Evolutionary conservation across 331 rosid genomes (phyloP), one percentile per base, ranked within the genome.

Genomic region (Acacia pycnantha): DNA sequence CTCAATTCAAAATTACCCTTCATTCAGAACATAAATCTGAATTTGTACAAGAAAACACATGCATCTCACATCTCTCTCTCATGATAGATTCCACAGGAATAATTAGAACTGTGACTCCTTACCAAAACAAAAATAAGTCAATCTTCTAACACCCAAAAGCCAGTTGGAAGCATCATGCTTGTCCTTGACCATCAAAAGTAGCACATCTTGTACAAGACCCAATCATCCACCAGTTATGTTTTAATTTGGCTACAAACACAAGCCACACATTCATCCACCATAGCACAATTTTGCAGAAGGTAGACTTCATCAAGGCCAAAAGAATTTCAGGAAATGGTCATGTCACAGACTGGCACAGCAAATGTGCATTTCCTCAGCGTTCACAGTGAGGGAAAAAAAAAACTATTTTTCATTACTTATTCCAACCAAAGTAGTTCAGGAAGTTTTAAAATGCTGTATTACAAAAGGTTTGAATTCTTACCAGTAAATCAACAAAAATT

Each of bases 311-410:
- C 19, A 19, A 31, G 40, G 29, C 11, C 15, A 22, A 24, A 22
- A 73, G 56, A n/a, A 24, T 67, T 41, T 40, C 58, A 53, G 1
- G 47, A 19, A 37, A 51, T 11, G 3, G 65, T 80, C 29, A 26
- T 74, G 19, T 8, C 27, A 40, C 21, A 27, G 27, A 74, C 40
- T 5, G 50, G 27, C 59, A 67, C 9, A 4, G 33, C 67, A 44
- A 69, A 77, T 58, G 59, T 6, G 74, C 77, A 71, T 33, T 44
- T 76, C 37, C 72, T 76, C 33, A 29, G 33, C 67, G 16, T 70
- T 68, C 65, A 50, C 27, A 50, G 26, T 21, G 1, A 14, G n/a
- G n/a, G n/a, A 13, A 71, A 16, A 26, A 21, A 15, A 3, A 13
- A 18, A 51, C 47, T 37, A 47, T 3, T 48, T 48, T 74, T 74